phyloP scores from a whole-genome alignment of 441 rosid species.

The Capsella rubella region DNA sequence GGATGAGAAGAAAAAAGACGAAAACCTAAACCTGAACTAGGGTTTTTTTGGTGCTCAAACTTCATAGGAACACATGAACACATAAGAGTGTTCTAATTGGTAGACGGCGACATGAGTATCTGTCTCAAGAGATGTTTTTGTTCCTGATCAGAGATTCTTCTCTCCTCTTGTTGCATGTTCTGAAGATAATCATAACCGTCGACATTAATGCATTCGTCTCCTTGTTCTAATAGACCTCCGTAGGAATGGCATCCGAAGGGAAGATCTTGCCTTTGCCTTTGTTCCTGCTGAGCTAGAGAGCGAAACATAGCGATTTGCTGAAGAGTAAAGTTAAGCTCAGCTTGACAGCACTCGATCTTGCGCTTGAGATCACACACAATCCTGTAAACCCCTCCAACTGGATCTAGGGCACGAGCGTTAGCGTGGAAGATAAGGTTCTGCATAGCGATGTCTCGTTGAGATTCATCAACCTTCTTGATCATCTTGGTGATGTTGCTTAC shows the following conservation, averaged over 20 bases:
- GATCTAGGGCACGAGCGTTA: slow-evolving; percentile 44
- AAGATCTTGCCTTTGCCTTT: slow-evolving; percentile 19
- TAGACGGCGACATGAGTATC: slow-evolving; percentile 4
- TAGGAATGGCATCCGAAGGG: slow-evolving; percentile 3
- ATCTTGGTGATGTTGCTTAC: slow-evolving; percentile 44
- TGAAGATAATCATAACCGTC: slow-evolving; percentile 16
- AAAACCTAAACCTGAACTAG: slow-evolving; percentile 18
- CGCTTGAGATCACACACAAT: slow-evolving; percentile 21
- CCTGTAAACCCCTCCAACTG: slow-evolving; percentile 41
- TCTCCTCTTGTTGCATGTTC: slow-evolving; percentile 21
- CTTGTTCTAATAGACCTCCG: slow-evolving; percentile 17
- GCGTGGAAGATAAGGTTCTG: slow-evolving; percentile 35
- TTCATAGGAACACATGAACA: background rate
- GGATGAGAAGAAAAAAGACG: background rate
- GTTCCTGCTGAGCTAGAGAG: slow-evolving; percentile 21
- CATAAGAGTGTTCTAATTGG: background rate
- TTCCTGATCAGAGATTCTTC: slow-evolving; percentile 6
- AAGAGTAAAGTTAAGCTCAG: slow-evolving; percentile 19
- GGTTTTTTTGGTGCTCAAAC: background rate
- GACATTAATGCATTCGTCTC: slow-evolving; percentile 1
- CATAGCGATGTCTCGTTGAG: slow-evolving; percentile 26
- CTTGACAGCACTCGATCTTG: background rate
- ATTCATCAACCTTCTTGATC: slow-evolving; percentile 22
- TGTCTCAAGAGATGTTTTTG: slow-evolving; percentile 5
- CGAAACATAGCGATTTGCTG: slow-evolving; percentile 31